phyloP scores from a whole-genome alignment of 2,329 filamentous ascomycete species.

The Penicillium crustosum region DNA sequence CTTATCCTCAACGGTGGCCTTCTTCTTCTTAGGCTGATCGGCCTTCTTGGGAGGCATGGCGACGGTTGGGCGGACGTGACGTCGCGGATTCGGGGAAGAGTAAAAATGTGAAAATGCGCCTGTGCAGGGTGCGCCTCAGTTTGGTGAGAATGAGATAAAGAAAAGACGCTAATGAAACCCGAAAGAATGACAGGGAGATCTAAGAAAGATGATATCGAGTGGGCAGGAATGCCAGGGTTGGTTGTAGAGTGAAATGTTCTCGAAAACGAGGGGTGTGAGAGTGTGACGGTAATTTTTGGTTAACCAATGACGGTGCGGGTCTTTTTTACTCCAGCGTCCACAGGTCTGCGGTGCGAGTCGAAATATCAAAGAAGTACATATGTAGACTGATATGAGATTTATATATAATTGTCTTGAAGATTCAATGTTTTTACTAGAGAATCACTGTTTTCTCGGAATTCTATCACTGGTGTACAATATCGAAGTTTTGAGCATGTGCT shows the following conservation, averaged over 20 bases:
- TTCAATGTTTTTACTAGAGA: background rate
- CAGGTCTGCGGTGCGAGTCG: background rate
- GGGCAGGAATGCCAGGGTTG: conserved; percentile 6
- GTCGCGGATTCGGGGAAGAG: conserved; percentile 11
- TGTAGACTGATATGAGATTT: background rate
- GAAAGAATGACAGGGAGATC: conserved; percentile 12
- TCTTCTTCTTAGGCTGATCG: conserved; percentile 50
- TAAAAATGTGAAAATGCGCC: conserved; percentile 22
- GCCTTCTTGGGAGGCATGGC: conserved; percentile 51
- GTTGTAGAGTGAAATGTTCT: conserved; percentile 10
- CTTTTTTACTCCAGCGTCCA: background rate
- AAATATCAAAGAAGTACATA: background rate
- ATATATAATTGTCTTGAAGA: background rate
- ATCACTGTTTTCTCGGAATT: background rate
- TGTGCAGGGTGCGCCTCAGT: conserved; percentile 11
- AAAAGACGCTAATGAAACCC: conserved; percentile 21
- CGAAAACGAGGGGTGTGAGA: conserved; percentile 12
- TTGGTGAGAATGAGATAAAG: conserved; percentile 6
- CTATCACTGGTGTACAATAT: background rate
- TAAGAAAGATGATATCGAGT: conserved; percentile 9
- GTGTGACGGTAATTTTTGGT: conserved; percentile 12
- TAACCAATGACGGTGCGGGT: conserved; percentile 13
- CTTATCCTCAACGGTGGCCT: conserved; percentile 74
- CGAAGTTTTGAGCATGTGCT: background rate
- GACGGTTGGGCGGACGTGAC: conserved; percentile 26